A percentile compares a stretch with the other conserved stretches of the same genome.
These are phyloP conservation scores for Capsicum baccatum DNA, from an alignment of 257 asterid species.

Conservation along the genomic window DNA sequence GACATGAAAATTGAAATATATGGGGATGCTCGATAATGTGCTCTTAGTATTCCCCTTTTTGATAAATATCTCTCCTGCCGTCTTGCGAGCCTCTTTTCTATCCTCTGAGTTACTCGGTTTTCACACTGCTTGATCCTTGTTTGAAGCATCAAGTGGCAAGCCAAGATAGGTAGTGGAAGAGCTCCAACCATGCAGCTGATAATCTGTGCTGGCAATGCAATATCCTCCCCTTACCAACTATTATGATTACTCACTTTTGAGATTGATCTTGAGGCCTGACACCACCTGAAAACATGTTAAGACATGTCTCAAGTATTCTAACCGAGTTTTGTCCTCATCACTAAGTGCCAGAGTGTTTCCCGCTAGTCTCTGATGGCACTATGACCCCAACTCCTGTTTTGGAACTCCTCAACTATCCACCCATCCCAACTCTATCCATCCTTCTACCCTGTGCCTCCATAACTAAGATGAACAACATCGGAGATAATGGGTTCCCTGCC, in stretches of 20 bases:
- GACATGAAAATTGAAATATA: neutral
- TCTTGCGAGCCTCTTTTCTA: constrained; percentile 5
- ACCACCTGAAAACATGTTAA: neutral
- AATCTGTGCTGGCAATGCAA: neutral
- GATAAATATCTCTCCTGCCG: neutral
- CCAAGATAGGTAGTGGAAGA: neutral
- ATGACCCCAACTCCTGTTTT: neutral
- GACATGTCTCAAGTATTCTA: constrained; percentile 10
- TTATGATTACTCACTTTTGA: constrained; percentile 4
- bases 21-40: neutral
- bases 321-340: neutral
- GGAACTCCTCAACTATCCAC: neutral
- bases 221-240: neutral
- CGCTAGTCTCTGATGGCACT: neutral
- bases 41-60: neutral
- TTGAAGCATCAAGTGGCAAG: neutral
- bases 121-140: neutral
- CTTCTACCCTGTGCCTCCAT: neutral
- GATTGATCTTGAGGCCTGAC: constrained; percentile 12
- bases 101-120: constrained; percentile 4
- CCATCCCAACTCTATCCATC: neutral
- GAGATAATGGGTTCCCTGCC: neutral
- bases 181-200: neutral
- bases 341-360: neutral
- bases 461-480: neutral